Evolutionary conservation across 139 green algal genomes (phyloP).

Genomic region (Zygnema cylindricum): DNA sequence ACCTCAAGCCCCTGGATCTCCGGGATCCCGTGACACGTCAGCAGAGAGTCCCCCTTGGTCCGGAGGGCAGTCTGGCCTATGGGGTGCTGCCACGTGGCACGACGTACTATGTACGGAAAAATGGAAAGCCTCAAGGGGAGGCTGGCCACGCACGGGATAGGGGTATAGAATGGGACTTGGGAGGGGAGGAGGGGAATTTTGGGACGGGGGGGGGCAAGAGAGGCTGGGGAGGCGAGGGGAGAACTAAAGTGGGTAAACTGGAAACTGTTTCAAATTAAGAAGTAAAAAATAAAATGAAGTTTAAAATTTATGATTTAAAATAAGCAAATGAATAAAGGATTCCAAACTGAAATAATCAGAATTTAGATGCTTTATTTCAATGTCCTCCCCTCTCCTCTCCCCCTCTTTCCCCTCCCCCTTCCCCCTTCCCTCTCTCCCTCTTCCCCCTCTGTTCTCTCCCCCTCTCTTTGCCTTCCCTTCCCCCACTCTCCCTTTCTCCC

Average conservation of each 20-base stretch:
- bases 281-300: too few relatives aligned
- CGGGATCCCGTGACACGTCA: slow-evolving; percentile 15
- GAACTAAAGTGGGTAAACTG: too few relatives aligned
- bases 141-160: slow-evolving; percentile 73
- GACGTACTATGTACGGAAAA: slow-evolving; percentile 81
- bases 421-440: slow-evolving; percentile 13
- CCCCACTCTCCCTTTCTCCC: too few relatives aligned
- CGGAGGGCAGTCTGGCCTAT: slow-evolving; percentile 37
- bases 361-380: too few relatives aligned
- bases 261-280: too few relatives aligned
- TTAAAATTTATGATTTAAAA: too few relatives aligned
- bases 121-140: slow-evolving; percentile 75
- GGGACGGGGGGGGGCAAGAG: neutral
- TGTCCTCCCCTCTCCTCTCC: too few relatives aligned
- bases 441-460: slow-evolving; percentile 30
- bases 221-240: too few relatives aligned
- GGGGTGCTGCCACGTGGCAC: slow-evolving; percentile 71
- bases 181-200: neutral
- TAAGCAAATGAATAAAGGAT: too few relatives aligned
- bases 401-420: slow-evolving; percentile 27
- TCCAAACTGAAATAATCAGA: too few relatives aligned
- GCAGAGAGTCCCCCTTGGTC: slow-evolving; percentile 46
- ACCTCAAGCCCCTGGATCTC: slow-evolving; percentile 55
- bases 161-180: too few relatives aligned
- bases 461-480: neutral